Evolutionary conservation across 1,139 yeast genomes (phyloP).

Genomic region (Taiozyma onychis): DNA sequence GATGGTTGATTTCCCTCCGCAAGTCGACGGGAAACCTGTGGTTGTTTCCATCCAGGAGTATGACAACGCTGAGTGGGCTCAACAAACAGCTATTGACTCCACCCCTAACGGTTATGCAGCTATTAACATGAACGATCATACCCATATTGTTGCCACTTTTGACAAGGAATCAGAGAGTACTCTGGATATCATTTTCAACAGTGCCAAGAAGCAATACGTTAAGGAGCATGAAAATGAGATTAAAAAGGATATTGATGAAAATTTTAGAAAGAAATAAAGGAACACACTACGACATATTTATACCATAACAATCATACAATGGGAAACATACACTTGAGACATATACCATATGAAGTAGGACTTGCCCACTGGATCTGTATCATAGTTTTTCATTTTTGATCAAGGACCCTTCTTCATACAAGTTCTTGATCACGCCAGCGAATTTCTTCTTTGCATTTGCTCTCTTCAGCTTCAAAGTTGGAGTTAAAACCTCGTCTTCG

Average conservation of each 20-base stretch:
- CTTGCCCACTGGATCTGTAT: not conserved
- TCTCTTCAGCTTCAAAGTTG: constrained; percentile 49
- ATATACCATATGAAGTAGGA: not conserved
- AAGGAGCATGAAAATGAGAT: constrained; percentile 4
- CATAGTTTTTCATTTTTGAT: constrained; percentile 20
- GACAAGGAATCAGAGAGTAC: constrained; percentile 32
- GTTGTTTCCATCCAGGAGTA: constrained; percentile 39
- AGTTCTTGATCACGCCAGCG: constrained; percentile 33
- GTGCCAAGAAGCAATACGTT: constrained; percentile 34
- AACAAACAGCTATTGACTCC: constrained; percentile 43
- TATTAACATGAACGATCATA: constrained; percentile 43
- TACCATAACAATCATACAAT: not conserved
- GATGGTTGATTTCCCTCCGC: constrained; percentile 30
- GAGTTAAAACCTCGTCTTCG: constrained; percentile 45
- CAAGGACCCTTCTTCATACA: constrained; percentile 49
- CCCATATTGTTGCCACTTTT: constrained; percentile 38
- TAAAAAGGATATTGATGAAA: constrained; percentile 1
- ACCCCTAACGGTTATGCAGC: constrained; percentile 35
- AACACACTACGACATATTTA: not conserved
- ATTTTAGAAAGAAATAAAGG: not conserved
- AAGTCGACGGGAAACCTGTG: constrained; percentile 44
- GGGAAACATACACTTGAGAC: not conserved
- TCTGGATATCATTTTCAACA: constrained; percentile 39
- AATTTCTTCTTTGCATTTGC: constrained; percentile 42
- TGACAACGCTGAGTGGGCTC: constrained; percentile 50